Percentiles rank a stretch among this genome's conserved stretches.
Evolutionary conservation across 1,139 yeast genomes (phyloP).

Genomic region (Torulaspora globosa): DNA sequence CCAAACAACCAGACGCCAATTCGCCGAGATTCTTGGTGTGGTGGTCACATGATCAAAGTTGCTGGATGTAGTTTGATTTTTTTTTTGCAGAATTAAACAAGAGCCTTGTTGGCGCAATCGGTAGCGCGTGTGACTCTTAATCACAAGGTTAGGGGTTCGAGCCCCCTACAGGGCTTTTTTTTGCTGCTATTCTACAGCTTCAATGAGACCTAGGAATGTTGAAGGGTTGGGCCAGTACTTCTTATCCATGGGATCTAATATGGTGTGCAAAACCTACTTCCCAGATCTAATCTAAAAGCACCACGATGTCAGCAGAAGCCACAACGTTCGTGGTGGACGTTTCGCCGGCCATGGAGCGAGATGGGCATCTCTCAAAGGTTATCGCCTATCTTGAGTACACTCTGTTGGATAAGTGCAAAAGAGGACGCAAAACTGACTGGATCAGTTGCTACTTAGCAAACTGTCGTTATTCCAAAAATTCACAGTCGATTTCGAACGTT

Average conservation of each 20-base stretch:
- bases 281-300: too few relatives aligned
- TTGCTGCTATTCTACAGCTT: conserved; percentile 7
- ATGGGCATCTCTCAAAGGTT: conserved; percentile 17
- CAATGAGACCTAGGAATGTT: too few relatives aligned
- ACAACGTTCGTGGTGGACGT: conserved; percentile 24
- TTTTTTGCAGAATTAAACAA: not conserved
- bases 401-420: conserved; percentile 28
- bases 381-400: conserved; percentile 29
- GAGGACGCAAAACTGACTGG: conserved; percentile 34
- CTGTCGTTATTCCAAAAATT: conserved; percentile 26
- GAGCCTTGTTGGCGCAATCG: conserved; percentile 47
- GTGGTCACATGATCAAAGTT: not conserved
- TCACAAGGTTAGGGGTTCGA: conserved; percentile 46
- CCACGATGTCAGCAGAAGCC: conserved; percentile 20
- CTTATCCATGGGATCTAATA: too few relatives aligned
- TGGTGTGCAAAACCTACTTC: not conserved
- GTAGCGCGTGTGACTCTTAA: conserved; percentile 47
- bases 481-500: conserved; percentile 30
- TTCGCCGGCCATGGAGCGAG: conserved; percentile 21
- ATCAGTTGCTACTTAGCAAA: conserved; percentile 32
- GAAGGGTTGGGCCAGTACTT: too few relatives aligned
- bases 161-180: conserved; percentile 44
- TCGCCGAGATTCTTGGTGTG: too few relatives aligned
- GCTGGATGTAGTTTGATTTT: not conserved
- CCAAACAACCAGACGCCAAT: too few relatives aligned